These are phyloP conservation scores for Agaricus subrufescens DNA, from an alignment of 768 basidiomycete genomes.

Conservation along the genomic window DNA sequence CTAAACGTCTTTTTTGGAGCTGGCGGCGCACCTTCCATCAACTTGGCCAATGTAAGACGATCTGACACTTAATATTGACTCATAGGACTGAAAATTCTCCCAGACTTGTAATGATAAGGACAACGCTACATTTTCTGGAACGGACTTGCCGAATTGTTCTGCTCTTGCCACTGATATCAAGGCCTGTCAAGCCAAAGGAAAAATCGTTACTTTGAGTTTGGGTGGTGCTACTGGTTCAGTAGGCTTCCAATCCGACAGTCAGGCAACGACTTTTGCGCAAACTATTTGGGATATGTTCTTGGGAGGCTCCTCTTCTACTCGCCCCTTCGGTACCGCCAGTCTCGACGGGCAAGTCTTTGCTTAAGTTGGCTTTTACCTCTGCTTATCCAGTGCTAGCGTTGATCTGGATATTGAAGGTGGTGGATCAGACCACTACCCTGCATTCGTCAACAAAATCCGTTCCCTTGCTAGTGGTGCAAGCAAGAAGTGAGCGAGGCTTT, in stretches of 20 bases:
- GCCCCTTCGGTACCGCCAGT: conserved; percentile 69
- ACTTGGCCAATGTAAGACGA: conserved; percentile 58
- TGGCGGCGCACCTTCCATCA: conserved; percentile 57
- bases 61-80: not conserved
- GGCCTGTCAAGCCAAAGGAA: conserved; percentile 61
- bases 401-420: conserved; percentile 81
- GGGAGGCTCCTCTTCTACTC: conserved; percentile 48
- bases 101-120: conserved; percentile 61
- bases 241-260: conserved; percentile 52
- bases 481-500: conserved; percentile 40
- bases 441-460: conserved; percentile 54
- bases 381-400: conserved; percentile 29
- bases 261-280: conserved; percentile 56
- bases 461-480: conserved; percentile 43
- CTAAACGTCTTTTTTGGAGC: conserved; percentile 60
- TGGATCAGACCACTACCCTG: conserved; percentile 38
- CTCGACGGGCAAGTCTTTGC: conserved; percentile 55
- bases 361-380: not conserved
- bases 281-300: conserved; percentile 73
- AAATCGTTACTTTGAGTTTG: conserved; percentile 53
- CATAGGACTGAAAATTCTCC: not conserved
- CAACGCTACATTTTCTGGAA: conserved; percentile 57
- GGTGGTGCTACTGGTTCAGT: conserved; percentile 62
- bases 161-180: conserved; percentile 57
- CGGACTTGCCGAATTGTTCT: conserved; percentile 56